Evolutionary conservation across 768 basidiomycete genomes (phyloP).

Genomic region (Mycena epipterygia): DNA sequence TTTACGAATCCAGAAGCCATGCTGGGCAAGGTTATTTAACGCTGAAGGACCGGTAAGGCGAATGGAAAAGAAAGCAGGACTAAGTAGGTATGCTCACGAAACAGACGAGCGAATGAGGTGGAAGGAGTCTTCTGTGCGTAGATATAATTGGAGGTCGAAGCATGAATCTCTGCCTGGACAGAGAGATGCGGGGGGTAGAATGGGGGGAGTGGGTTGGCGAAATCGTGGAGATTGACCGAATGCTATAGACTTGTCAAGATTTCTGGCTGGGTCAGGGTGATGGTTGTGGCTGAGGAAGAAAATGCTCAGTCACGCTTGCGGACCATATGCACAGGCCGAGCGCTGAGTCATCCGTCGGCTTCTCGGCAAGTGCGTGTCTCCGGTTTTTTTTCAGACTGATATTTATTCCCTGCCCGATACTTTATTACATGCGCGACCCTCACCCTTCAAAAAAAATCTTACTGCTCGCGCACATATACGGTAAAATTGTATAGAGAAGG

Average conservation of each 20-base stretch:
- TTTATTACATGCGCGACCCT: no score
- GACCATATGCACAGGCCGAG: background rate
- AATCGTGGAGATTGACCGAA: slow-evolving; percentile 67
- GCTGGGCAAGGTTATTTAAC: slow-evolving; percentile 72
- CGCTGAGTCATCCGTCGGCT: background rate
- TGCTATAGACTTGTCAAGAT: slow-evolving; percentile 15
- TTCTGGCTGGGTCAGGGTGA: slow-evolving; percentile 4
- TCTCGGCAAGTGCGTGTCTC: background rate
- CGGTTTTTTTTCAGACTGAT: no score
- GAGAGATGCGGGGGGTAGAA: slow-evolving; percentile 61
- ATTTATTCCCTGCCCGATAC: no score
- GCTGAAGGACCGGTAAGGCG: slow-evolving; percentile 53
- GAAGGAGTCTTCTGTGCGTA: slow-evolving; percentile 72
- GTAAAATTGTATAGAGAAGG: no score
- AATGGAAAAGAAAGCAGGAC: background rate
- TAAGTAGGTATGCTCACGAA: slow-evolving; percentile 55
- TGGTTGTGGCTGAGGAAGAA: slow-evolving; percentile 15
- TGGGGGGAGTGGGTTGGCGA: slow-evolving; percentile 66
- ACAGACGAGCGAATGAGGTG: slow-evolving; percentile 64
- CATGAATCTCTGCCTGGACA: slow-evolving; percentile 90
- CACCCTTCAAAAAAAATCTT: background rate
- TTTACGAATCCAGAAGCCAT: slow-evolving; percentile 94
- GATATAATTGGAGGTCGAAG: slow-evolving; percentile 89
- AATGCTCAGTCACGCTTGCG: background rate
- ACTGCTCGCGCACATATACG: no score